phyloP scores from a whole-genome alignment of 306 rosid genomes.

The Pterocarpus santalinus region DNA sequence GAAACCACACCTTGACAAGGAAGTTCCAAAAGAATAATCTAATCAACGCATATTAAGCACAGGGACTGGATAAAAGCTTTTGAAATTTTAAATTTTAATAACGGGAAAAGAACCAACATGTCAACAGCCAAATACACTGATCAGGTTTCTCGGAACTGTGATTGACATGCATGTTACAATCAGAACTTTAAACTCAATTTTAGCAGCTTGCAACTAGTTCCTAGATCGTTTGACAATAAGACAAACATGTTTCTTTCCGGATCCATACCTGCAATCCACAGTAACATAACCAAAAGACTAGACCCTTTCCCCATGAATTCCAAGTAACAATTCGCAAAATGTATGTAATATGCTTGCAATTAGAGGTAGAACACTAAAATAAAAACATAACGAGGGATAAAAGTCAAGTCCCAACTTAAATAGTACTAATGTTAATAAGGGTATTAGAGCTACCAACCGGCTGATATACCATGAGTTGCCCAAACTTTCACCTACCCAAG shows the following conservation, averaged over 20 bases:
- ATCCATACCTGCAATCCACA: neutral
- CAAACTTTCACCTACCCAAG: slow-evolving; percentile 12
- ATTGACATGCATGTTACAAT: neutral
- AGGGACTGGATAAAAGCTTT: neutral
- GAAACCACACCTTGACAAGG: neutral
- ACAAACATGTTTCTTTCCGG: neutral
- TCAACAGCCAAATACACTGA: neutral
- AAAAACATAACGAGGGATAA: neutral
- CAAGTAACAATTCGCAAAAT: neutral
- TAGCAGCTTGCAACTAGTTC: slow-evolving; percentile 5
- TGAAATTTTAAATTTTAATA: too few relatives aligned
- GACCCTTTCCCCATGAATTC: neutral
- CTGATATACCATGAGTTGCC: neutral
- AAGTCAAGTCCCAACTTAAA: neutral
- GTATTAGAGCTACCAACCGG: neutral
- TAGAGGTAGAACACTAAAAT: neutral
- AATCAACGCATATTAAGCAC: neutral
- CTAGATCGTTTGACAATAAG: neutral
- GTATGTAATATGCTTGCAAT: neutral
- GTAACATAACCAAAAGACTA: neutral
- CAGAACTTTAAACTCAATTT: neutral
- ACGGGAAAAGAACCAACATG: too few relatives aligned
- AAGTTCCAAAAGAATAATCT: slow-evolving; percentile 25
- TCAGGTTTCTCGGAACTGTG: neutral
- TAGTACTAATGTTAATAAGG: neutral